Evolutionary conservation across 805 yeast species (phyloP).

Genomic region (Nakazawaea wyomingensis): DNA sequence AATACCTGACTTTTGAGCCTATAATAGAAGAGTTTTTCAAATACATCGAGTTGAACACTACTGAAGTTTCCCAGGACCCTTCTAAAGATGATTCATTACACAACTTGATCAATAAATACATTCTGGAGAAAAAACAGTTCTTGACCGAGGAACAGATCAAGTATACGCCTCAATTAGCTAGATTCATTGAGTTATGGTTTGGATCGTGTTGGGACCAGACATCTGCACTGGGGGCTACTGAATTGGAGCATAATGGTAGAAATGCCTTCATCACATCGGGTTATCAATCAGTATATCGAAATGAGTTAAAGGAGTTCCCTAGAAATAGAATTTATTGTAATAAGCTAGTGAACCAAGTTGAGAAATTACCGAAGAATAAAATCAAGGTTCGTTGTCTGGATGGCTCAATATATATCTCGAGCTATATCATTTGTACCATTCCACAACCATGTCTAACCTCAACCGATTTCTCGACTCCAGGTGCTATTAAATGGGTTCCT

Average conservation of each 20-base stretch:
- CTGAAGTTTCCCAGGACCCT: too few species aligned
- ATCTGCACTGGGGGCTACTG: slow-evolving; percentile 52
- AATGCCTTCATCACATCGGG: slow-evolving; percentile 63
- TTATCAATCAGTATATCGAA: slow-evolving; percentile 34
- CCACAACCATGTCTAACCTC: slow-evolving; percentile 60
- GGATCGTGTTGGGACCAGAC: slow-evolving; percentile 63
- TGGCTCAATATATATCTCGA: slow-evolving; percentile 2
- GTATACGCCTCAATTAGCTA: slow-evolving; percentile 43
- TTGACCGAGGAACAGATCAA: slow-evolving; percentile 46
- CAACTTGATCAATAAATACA: slow-evolving; percentile 43
- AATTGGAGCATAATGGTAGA: slow-evolving; percentile 62
- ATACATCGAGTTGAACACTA: slow-evolving; percentile 17
- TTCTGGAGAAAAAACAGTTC: slow-evolving; percentile 37
- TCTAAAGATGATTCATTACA: slow-evolving; percentile 56
- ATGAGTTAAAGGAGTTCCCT: slow-evolving; percentile 24
- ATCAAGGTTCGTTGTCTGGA: slow-evolving; percentile 12
- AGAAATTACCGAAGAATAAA: slow-evolving; percentile 20
- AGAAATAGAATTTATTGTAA: slow-evolving; percentile 17
- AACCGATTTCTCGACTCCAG: slow-evolving; percentile 15
- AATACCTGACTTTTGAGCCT: slow-evolving; percentile 43
- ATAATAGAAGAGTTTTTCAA: slow-evolving; percentile 25
- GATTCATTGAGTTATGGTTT: slow-evolving; percentile 68
- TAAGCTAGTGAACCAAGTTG: slow-evolving; percentile 21
- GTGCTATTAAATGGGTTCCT: slow-evolving; percentile 10
- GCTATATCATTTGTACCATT: slow-evolving; percentile 46